Evolutionary conservation across 2,329 filamentous ascomycete genomes (phyloP).

Genomic region (Fusarium keratoplasticum): DNA sequence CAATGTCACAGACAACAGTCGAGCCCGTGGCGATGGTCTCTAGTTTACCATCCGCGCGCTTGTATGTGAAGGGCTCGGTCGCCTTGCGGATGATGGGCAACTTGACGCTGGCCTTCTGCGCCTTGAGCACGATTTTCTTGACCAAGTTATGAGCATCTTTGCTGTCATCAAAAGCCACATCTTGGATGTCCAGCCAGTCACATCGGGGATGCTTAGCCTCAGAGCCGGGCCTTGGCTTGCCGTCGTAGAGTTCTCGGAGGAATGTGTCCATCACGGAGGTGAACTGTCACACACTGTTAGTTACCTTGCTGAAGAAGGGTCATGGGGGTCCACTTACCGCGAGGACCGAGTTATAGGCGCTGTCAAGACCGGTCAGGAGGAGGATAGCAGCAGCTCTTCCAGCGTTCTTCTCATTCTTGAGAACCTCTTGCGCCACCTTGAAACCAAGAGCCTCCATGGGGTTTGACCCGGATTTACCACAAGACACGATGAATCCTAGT

Average conservation of each 20-base stretch:
- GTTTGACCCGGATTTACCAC: slow-evolving; percentile 5
- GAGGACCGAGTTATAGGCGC: slow-evolving; percentile 29
- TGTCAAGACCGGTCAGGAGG: slow-evolving; percentile 28
- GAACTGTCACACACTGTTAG: slow-evolving; percentile 11
- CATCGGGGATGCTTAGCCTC: background rate
- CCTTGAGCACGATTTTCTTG: slow-evolving; percentile 9
- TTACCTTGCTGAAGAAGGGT: background rate
- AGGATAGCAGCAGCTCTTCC: slow-evolving; percentile 29
- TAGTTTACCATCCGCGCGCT: background rate
- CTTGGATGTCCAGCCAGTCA: background rate
- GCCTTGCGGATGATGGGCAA: slow-evolving; percentile 28
- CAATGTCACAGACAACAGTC: slow-evolving; percentile 26
- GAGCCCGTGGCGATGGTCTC: slow-evolving; percentile 4
- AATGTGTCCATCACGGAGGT: slow-evolving; percentile 25
- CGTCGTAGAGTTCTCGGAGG: background rate
- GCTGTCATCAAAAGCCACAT: background rate
- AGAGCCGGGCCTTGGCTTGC: background rate
- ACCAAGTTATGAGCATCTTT: slow-evolving; percentile 2
- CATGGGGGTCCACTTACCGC: slow-evolving; percentile 2
- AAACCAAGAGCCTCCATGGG: slow-evolving; percentile 28
- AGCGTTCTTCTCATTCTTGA: slow-evolving; percentile 12
- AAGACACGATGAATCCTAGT: background rate
- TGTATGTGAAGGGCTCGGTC: background rate
- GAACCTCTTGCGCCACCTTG: slow-evolving; percentile 17
- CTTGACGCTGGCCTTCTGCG: slow-evolving; percentile 12